A percentile compares a stretch with the other conserved stretches of the same genome.
Conservation (phyloP, 2,329 filamentous ascomycete genomes). For the Metarhizium album region DNA sequence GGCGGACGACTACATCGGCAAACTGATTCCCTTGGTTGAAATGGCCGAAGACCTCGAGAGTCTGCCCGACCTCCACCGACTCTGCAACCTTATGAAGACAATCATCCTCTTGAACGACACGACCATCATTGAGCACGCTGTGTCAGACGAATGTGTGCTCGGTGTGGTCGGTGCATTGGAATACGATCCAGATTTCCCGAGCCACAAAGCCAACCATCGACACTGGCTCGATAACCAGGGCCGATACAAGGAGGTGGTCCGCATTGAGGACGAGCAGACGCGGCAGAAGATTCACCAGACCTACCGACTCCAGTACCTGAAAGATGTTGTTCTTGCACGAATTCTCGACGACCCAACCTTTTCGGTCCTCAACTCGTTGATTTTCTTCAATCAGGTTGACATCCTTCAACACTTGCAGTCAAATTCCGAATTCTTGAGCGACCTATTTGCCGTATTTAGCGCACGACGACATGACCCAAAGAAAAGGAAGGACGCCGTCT, state of each 20-base stretch:
- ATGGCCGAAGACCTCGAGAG: constrained; percentile 89
- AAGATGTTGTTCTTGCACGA: constrained; percentile 92
- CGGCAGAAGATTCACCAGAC: constrained; percentile 91
- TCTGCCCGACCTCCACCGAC: constrained; percentile 70
- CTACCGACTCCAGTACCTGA: constrained; percentile 90
- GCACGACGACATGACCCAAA: constrained; percentile 51
- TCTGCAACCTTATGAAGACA: constrained; percentile 98
- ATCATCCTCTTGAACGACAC: constrained; percentile 92
- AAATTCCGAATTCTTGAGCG: constrained; percentile 66
- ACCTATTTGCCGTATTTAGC: constrained; percentile 80
- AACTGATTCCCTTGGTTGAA: constrained; percentile 74
- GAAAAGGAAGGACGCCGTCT: constrained; percentile 84
- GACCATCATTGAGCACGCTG: constrained; percentile 84
- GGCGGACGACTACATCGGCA: constrained; percentile 74
- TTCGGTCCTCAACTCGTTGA: constrained; percentile 91
- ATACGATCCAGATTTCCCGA: constrained; percentile 96
- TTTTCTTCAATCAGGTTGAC: constrained; percentile 98
- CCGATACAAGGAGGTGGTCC: constrained; percentile 92
- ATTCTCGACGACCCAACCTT: constrained; percentile 98
- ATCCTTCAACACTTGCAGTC: constrained; percentile 91
- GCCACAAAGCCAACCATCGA: constrained; percentile 93
- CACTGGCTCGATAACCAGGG: constrained; percentile 84
- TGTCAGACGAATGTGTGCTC: constrained; percentile 78
- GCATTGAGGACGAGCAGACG: constrained; percentile 72
- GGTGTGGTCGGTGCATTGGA: constrained; percentile 93